Conservation (phyloP, 257 asterid species). For the Nyctanthes arbortristis region DNA sequence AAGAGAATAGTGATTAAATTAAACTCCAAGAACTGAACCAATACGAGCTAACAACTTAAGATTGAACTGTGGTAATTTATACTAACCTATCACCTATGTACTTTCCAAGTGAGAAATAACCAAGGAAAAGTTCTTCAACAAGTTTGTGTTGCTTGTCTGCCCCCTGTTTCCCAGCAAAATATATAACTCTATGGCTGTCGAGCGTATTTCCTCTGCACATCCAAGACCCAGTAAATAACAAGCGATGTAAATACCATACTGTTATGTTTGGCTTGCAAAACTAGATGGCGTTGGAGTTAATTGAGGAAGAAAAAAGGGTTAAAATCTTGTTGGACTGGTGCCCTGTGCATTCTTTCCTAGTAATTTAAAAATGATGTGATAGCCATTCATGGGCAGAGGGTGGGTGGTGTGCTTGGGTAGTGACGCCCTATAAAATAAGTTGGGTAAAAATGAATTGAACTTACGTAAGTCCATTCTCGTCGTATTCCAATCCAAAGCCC, state of each 20-base stretch:
- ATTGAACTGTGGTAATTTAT: neutral
- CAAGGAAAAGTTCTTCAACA: conserved; percentile 66
- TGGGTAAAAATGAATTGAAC: conserved; percentile 12
- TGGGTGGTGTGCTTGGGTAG: neutral
- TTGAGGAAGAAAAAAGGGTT: neutral
- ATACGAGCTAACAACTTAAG: neutral
- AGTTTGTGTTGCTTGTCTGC: conserved; percentile 73
- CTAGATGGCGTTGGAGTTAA: neutral
- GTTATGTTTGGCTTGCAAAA: neutral
- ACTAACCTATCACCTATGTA: conserved; percentile 82
- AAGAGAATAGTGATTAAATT: neutral
- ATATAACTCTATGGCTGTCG: conserved; percentile 70
- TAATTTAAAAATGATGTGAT: too few relatives aligned
- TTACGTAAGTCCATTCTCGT: conserved; percentile 63
- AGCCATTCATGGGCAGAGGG: conserved; percentile 4
- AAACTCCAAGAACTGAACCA: neutral
- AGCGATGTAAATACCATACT: neutral
- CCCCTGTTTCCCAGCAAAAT: conserved; percentile 64
- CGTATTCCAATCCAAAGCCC: conserved; percentile 59
- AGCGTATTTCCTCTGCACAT: conserved; percentile 61
- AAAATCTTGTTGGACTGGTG: neutral
- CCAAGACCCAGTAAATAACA: conserved; percentile 8
- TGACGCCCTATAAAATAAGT: neutral
- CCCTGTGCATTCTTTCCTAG: neutral
- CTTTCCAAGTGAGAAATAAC: conserved; percentile 81